phyloP scores from a whole-genome alignment of 225 moss, liverwort and hornwort genomes.

The Ulota crispa region DNA sequence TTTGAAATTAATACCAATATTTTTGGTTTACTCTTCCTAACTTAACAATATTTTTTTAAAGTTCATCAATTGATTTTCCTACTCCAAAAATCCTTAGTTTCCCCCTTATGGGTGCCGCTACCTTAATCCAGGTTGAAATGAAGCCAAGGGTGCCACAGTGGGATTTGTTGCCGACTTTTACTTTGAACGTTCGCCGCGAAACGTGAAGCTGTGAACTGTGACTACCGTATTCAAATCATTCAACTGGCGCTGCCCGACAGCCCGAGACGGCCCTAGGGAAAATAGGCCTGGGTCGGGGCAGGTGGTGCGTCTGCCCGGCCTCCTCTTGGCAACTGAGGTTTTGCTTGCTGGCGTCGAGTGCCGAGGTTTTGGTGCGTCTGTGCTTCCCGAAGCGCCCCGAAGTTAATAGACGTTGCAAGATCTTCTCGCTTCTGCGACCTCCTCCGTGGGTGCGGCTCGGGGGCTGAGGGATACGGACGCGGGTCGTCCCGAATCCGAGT shows the following conservation, averaged over 20 bases:
- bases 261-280: background rate
- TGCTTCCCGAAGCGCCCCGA: background rate
- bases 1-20: too few species aligned
- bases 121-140: too few species aligned
- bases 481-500: background rate
- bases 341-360: background rate
- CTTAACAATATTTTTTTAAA: too few species aligned
- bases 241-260: slow-evolving; percentile 6
- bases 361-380: background rate
- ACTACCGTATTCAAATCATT: slow-evolving; percentile 5
- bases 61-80: too few species aligned
- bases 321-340: background rate
- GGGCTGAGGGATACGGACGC: background rate
- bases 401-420: background rate
- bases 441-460: background rate
- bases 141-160: too few species aligned
- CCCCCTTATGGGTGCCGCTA: too few species aligned
- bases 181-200: background rate
- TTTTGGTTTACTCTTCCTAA: too few species aligned
- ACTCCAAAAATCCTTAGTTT: too few species aligned
- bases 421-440: background rate
- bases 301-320: background rate
- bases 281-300: background rate
- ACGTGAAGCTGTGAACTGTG: background rate
- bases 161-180: too few species aligned